A percentile compares a stretch with the other conserved stretches of the same genome.
Evolutionary conservation across 169 alveolate species (phyloP).

Genomic region (Eimeria praecox): DNA sequence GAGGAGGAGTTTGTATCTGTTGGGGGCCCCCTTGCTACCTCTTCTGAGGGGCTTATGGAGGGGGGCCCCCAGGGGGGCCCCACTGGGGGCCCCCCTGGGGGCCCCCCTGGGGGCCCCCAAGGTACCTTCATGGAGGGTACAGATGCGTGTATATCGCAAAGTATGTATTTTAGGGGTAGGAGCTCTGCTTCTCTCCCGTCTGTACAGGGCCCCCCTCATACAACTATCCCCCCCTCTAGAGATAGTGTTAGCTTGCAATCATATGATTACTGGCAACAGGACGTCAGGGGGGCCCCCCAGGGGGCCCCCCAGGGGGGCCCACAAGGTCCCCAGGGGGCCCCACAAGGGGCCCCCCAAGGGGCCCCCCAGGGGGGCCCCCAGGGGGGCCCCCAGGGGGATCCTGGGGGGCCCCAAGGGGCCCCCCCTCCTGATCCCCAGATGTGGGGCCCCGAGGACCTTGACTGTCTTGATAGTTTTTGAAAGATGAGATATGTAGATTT

Average conservation of each 20-base stretch:
- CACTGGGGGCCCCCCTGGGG: slow-evolving; percentile 4
- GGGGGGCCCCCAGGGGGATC: not conserved
- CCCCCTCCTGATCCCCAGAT: slow-evolving; percentile 2
- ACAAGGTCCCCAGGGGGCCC: too few species aligned
- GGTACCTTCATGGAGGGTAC: not conserved
- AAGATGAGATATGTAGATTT: not conserved
- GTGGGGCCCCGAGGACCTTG: slow-evolving; percentile 52
- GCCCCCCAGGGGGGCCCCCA: too few species aligned
- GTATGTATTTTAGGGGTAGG: not conserved
- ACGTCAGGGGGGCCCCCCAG: not conserved
- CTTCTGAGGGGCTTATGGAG: too few species aligned
- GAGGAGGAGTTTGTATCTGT: slow-evolving; percentile 8
- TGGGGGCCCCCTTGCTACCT: slow-evolving; percentile 15
- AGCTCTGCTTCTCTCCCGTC: not conserved
- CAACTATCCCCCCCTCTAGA: too few species aligned
- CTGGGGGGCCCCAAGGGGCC: slow-evolving; percentile 36
- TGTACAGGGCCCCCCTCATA: too few species aligned
- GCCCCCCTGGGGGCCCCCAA: slow-evolving; percentile 9
- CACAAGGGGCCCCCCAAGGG: too few species aligned
- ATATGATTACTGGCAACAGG: not conserved
- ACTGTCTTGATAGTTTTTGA: not conserved
- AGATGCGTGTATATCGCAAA: slow-evolving; percentile 11
- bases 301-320: too few species aligned
- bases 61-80: not conserved
- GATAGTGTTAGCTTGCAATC: too few species aligned